Base-by-base conservation (phyloP, 116 monocot genomes). In the Dioscorea cayenensis region DNA sequence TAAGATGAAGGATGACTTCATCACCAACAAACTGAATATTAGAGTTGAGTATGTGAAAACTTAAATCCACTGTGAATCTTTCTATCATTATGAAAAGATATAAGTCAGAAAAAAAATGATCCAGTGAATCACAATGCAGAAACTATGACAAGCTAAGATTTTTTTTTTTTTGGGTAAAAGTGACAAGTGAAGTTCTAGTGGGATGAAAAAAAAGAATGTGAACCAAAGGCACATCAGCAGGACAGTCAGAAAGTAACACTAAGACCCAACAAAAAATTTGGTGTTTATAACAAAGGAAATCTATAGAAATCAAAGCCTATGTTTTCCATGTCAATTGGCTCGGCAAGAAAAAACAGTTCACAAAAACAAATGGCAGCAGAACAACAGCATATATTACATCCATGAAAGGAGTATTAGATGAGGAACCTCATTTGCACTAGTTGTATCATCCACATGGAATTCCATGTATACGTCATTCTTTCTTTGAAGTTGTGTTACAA, bases 381-480 rank as follows among this genome's bases (percentile, higher is more conserved):
- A 21, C 14, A 36, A 59, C 59, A 8, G 35, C n/a, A 17, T 27
- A 68, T 2, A 68, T 10, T 2, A 19, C 52, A 43, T 8, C 43
- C 43, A 43, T 11, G 10, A 43, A 11, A 43, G 43, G 43, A 43
- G 5, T 43, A 11, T 43, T 43, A 43, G 43, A 43, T 43, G 5
- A 3, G 10, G 43, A 2, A 94, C 99, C 99, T 99, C 99, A 80
- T 86, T 99, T 50, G 94, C 99, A 60, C 99, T 91, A 68, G 99
- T 91, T 51, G 99, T 99, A 72, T 99, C 99, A 77, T 99, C 99
- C 71, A 99, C 83, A 84, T 99, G 99, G 71, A 99, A 94, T 71
- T 99, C 94, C 80, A 99, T 77, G 69, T 75, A 90, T 25, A 91
- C 94, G 84, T 99, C 99, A 75, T 78, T 99, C 78, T 93, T 99